Evolutionary conservation across 176 grass and related monocot species (phyloP), one percentile per base, ranked within the genome.

Genomic region (Triticum turgidum): DNA sequence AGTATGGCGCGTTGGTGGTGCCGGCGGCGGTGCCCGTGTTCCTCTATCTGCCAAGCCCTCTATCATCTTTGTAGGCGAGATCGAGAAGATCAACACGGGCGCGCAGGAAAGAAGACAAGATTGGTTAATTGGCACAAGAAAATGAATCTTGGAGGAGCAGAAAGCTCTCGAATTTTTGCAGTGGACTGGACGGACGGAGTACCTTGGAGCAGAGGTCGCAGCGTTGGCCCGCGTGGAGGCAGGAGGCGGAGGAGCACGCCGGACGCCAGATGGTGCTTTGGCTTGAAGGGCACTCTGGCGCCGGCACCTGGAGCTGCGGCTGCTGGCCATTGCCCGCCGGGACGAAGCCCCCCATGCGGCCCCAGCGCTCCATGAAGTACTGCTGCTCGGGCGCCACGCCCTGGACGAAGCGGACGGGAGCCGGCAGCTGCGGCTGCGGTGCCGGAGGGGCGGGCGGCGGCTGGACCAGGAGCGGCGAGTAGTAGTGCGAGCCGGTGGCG

Each of bases 121-220:
- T 47, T 47, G 11, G 11, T 47, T 1, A 47, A 47, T 47, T 47
- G 44, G 11, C 44, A 47, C 11, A 47, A 47, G 1, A 47, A 47
- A 47, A 12, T 47, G 44, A 47, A 47, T 47, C 3, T 13, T 0
- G 11, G 44, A 47, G 44, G 11, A 47, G 44, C 0, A 47, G 44
- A 47, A 47, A 47, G 44, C 1, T 47, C 0, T 12, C 0, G 11
- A 47, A 47, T 47, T 47, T 47, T 47, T 3, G 42, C 0, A 3
- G 42, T 4, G 42, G 42, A 45, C 11, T 3, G 42, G 11, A 44
- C 41, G 9, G 41, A 32, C 9, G 41, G 44, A 45, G 0, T 49
- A 93, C 93, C 91, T 64, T 89, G 38, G 81, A 83, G 84, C 93
- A 93, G 89, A 91, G 61, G 86, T 93, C 89, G 84, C 93, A 91